Conservation (phyloP, 805 yeast species). For the Yarrowia divulgata region DNA sequence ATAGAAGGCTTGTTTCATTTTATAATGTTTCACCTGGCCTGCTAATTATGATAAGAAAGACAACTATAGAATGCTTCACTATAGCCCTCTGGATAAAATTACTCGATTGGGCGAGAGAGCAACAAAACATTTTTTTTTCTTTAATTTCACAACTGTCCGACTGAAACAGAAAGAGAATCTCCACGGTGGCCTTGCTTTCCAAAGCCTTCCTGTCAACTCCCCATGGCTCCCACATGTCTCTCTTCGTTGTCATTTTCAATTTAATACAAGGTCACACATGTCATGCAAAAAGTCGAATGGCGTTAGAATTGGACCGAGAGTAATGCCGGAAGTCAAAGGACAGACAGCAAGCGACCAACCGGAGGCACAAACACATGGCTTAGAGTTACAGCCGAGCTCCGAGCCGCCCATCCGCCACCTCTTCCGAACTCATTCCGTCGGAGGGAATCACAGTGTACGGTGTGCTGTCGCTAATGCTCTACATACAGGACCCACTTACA, state of each 20-base stretch:
- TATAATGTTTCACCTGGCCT: neutral
- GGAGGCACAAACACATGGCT: neutral
- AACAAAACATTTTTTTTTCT: no score
- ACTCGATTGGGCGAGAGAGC: neutral
- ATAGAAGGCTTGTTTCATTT: neutral
- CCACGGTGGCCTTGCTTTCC: neutral
- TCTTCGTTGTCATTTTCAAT: no score
- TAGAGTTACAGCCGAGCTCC: slow-evolving; percentile 1
- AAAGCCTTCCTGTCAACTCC: neutral
- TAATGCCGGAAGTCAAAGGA: neutral
- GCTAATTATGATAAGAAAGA: no score
- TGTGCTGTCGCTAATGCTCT: no score
- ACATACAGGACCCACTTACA: no score
- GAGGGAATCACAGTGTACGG: no score
- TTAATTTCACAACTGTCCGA: no score
- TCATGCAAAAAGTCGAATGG: neutral
- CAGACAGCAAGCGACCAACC: neutral
- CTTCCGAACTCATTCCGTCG: neutral
- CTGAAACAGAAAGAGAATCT: no score
- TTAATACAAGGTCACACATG: no score
- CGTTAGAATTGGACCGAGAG: neutral
- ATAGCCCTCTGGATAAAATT: neutral
- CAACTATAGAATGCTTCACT: no score
- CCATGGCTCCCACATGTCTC: neutral
- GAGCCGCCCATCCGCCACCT: neutral